phyloP scores from a whole-genome alignment of 1,284 basidiomycete genomes.

The Malassezia globosa region DNA sequence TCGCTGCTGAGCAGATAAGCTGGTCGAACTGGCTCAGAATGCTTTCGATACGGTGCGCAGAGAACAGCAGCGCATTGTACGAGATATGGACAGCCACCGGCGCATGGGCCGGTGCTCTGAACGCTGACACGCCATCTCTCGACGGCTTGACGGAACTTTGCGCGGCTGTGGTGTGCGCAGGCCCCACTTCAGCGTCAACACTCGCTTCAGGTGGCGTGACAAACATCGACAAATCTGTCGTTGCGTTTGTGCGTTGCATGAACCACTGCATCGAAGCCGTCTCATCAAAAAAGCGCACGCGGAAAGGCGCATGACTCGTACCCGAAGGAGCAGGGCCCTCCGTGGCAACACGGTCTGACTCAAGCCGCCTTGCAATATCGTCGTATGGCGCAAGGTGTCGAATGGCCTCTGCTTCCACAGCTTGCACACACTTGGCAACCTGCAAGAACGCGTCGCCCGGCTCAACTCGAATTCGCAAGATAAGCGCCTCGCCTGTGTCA shows the following conservation, averaged over 20 bases:
- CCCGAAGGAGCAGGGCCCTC: constrained; percentile 20
- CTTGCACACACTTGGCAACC: constrained; percentile 72
- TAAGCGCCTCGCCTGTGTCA: constrained; percentile 64
- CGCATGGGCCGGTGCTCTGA: constrained; percentile 50
- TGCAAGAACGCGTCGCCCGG: constrained; percentile 83
- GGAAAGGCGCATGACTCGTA: constrained; percentile 56
- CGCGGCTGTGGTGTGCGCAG: background rate
- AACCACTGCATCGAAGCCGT: constrained; percentile 56
- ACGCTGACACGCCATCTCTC: constrained; percentile 14
- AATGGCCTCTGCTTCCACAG: constrained; percentile 72
- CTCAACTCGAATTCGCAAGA: constrained; percentile 74
- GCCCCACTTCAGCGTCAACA: constrained; percentile 22
- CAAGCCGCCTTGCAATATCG: constrained; percentile 56
- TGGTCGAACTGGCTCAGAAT: constrained; percentile 77
- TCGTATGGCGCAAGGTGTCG: constrained; percentile 74
- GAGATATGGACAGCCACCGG: constrained; percentile 67
- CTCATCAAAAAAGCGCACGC: constrained; percentile 92
- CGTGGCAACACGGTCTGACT: constrained; percentile 26
- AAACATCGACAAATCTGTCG: constrained; percentile 78
- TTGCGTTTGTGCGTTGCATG: constrained; percentile 54
- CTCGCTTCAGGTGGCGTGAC: constrained; percentile 43
- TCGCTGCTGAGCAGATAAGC: constrained; percentile 62
- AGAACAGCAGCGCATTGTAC: constrained; percentile 93
- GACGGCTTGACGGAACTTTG: constrained; percentile 6
- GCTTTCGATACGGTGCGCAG: constrained; percentile 61